Evolutionary conservation across 2,329 filamentous ascomycete species (phyloP).

Genomic region (Lachnellula hyalina): DNA sequence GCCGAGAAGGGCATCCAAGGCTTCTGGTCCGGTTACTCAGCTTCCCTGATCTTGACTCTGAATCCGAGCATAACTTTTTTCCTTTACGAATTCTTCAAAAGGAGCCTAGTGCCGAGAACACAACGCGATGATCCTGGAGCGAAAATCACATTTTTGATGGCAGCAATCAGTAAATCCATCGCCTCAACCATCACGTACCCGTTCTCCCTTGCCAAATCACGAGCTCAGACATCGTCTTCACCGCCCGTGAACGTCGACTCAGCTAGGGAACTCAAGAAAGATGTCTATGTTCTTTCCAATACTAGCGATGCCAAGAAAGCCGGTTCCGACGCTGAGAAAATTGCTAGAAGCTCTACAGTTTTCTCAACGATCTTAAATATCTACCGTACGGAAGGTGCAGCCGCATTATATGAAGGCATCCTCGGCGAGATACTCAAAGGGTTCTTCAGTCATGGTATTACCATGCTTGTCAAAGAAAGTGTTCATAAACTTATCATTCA

Average conservation of each 20-base stretch:
- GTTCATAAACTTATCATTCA: conserved; percentile 69
- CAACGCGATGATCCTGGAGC: conserved; percentile 48
- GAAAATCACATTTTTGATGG: conserved; percentile 56
- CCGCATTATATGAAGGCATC: conserved; percentile 70
- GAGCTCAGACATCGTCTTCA: conserved; percentile 58
- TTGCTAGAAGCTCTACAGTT: conserved; percentile 43
- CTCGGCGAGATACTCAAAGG: conserved; percentile 73
- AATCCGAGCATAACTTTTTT: conserved; percentile 87
- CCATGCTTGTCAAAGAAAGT: conserved; percentile 79
- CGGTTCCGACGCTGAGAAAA: conserved; percentile 17
- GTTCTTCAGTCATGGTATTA: conserved; percentile 80
- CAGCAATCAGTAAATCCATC: conserved; percentile 72
- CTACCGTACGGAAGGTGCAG: conserved; percentile 57
- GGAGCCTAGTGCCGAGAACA: conserved; percentile 48
- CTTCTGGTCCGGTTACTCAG: conserved; percentile 86
- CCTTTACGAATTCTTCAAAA: conserved; percentile 67
- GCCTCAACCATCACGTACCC: conserved; percentile 79
- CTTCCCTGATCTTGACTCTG: conserved; percentile 70
- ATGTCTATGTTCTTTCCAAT: conserved; percentile 30
- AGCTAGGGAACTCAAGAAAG: conserved; percentile 26
- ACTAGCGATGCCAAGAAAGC: conserved; percentile 25
- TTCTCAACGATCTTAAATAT: conserved; percentile 58
- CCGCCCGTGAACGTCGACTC: conserved; percentile 30
- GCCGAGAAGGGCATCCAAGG: conserved; percentile 66
- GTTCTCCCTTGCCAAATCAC: conserved; percentile 77